Conservation (phyloP, 306 rosid genomes). For the Citrullus amarus region DNA sequence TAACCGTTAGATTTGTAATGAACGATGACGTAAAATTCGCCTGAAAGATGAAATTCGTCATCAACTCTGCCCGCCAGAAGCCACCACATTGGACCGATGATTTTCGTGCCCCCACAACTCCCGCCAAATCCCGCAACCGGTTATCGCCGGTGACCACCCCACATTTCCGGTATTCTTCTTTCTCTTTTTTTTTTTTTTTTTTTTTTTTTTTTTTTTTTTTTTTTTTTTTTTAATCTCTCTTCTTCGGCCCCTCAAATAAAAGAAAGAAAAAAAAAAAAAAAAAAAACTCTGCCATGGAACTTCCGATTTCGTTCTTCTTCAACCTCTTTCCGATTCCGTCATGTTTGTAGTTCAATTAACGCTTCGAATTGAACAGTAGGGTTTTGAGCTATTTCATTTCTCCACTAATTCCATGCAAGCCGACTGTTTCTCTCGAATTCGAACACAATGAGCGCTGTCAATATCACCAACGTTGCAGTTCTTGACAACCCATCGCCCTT, state of each 20-base stretch:
- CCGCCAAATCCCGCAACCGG: slow-evolving; percentile 21
- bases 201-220: neutral
- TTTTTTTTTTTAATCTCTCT: neutral
- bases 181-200: neutral
- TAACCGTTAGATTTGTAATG: neutral
- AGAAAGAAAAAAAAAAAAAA: neutral
- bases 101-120: slow-evolving; percentile 6
- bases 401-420: neutral
- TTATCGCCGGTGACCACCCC: slow-evolving; percentile 3
- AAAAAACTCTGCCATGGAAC: neutral
- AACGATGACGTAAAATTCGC: neutral
- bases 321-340: neutral
- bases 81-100: neutral
- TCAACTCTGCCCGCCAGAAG: neutral
- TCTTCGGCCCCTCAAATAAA: neutral
- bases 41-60: neutral
- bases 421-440: neutral
- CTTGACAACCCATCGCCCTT: slow-evolving; percentile 71
- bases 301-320: neutral
- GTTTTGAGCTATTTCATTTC: neutral
- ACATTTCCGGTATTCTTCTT: neutral
- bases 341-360: neutral
- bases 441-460: slow-evolving; percentile 61
- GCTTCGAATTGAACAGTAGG: neutral
- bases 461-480: slow-evolving; percentile 80